Conservation (phyloP, 2,329 filamentous ascomycete genomes). For the Fusarium musae region DNA sequence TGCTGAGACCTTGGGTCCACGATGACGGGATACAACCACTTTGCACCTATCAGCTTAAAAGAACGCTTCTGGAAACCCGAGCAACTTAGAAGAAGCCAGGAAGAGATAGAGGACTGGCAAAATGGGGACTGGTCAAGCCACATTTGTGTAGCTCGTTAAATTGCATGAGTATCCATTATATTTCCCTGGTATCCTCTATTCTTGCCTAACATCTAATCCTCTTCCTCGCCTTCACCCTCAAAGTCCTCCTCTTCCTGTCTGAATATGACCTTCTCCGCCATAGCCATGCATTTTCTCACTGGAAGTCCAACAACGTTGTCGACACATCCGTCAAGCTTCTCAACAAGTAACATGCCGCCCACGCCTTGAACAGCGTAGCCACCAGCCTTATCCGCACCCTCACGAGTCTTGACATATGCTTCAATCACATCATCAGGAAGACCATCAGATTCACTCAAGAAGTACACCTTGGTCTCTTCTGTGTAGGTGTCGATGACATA, state of each 20-base stretch:
- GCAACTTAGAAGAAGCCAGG: not conserved
- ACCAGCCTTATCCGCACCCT: slow-evolving; percentile 95
- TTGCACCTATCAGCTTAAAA: not conserved
- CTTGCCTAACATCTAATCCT: slow-evolving; percentile 12
- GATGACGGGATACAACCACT: not conserved
- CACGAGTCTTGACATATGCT: slow-evolving; percentile 81
- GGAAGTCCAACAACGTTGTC: slow-evolving; percentile 97
- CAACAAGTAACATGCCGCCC: slow-evolving; percentile 85
- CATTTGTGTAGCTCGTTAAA: not conserved
- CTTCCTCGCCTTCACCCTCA: slow-evolving; percentile 59
- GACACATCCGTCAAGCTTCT: slow-evolving; percentile 87
- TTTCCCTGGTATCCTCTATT: not conserved
- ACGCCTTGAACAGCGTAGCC: slow-evolving; percentile 95
- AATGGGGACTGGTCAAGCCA: not conserved
- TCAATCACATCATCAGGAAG: slow-evolving; percentile 83
- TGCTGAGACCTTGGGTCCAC: not conserved
- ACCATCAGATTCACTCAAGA: slow-evolving; percentile 72
- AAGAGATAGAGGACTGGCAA: not conserved
- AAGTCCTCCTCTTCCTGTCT: slow-evolving; percentile 74
- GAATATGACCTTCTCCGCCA: slow-evolving; percentile 90
- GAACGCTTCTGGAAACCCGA: not conserved
- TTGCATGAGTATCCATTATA: not conserved
- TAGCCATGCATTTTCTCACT: slow-evolving; percentile 77
- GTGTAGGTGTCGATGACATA: slow-evolving; percentile 85
- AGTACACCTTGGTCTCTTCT: slow-evolving; percentile 92